Conservation (phyloP, 768 basidiomycete genomes). For the Lentinula aciculospora region DNA sequence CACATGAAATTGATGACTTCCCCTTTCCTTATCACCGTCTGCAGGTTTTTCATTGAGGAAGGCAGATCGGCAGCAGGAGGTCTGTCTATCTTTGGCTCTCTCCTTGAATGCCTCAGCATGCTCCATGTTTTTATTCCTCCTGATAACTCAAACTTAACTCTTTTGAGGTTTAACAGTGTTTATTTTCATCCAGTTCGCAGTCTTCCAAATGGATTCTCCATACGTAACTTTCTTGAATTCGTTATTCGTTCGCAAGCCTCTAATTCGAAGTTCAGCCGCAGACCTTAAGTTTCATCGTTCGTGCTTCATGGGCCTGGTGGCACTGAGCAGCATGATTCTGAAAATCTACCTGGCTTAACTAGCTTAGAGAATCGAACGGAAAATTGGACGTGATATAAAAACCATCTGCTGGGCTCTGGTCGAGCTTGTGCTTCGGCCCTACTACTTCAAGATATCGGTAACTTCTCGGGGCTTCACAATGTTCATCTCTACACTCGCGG, state of each 20-base stretch:
- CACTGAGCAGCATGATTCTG: not conserved
- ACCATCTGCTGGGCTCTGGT: too few relatives aligned
- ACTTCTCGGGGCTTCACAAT: slow-evolving; percentile 11
- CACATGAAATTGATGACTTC: not conserved
- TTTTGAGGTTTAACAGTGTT: not conserved
- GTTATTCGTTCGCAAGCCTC: not conserved
- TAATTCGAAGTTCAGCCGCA: not conserved
- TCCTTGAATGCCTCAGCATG: not conserved
- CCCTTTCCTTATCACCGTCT: not conserved
- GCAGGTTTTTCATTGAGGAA: not conserved
- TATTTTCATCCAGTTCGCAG: not conserved
- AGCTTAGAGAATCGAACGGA: not conserved
- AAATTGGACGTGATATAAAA: not conserved
- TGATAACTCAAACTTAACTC: not conserved
- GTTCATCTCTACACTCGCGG: slow-evolving; percentile 11
- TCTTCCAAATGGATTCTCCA: not conserved
- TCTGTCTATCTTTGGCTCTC: not conserved
- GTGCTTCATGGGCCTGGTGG: not conserved
- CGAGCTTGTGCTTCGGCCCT: not conserved
- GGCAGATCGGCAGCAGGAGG: not conserved
- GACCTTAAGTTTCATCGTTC: not conserved
- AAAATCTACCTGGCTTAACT: not conserved
- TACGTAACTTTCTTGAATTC: slow-evolving; percentile 1
- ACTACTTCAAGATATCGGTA: not conserved
- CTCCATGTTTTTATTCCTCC: not conserved